Conservation (phyloP, 345 rosid genomes). For the Salix arbutifolia region DNA sequence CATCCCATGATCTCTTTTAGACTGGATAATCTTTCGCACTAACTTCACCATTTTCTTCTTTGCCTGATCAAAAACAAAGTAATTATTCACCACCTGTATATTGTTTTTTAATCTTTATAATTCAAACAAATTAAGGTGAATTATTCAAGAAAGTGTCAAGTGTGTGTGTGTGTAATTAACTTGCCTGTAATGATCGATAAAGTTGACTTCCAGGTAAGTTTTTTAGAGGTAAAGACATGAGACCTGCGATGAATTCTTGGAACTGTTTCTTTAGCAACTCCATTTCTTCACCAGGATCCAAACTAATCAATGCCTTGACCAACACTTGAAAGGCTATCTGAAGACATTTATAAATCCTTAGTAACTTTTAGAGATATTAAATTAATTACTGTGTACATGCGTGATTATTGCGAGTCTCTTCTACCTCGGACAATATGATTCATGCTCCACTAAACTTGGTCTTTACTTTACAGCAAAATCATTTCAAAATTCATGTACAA, state of each 20-base stretch:
- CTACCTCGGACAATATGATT: conserved; percentile 40
- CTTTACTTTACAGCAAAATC: conserved; percentile 29
- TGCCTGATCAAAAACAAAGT: conserved; percentile 39
- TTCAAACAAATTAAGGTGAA: not conserved
- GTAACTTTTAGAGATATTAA: conserved; percentile 14
- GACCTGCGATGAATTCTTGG: conserved; percentile 77
- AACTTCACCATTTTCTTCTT: conserved; percentile 82
- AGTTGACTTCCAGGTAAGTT: conserved; percentile 89
- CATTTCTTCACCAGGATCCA: conserved; percentile 80
- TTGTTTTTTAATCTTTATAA: too few relatives aligned
- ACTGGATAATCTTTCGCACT: conserved; percentile 51
- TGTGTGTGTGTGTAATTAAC: not conserved
- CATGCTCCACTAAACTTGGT: conserved; percentile 22
- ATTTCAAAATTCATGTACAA: conserved; percentile 22
- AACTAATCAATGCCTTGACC: conserved; percentile 81
- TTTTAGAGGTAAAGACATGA: conserved; percentile 84
- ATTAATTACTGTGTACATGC: not conserved
- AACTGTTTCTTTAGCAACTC: conserved; percentile 65
- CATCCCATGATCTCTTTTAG: conserved; percentile 32
- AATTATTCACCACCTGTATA: too few relatives aligned
- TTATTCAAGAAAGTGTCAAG: too few relatives aligned
- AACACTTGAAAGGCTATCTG: conserved; percentile 92
- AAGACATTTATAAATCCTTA: not conserved
- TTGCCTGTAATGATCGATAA: conserved; percentile 75
- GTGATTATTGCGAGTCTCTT: conserved; percentile 31